A percentile compares a stretch with the other conserved stretches of the same genome.
These are phyloP conservation scores for Botrytis paeoniae DNA, from an alignment of 2,329 filamentous ascomycete genomes.

Conservation along the genomic window DNA sequence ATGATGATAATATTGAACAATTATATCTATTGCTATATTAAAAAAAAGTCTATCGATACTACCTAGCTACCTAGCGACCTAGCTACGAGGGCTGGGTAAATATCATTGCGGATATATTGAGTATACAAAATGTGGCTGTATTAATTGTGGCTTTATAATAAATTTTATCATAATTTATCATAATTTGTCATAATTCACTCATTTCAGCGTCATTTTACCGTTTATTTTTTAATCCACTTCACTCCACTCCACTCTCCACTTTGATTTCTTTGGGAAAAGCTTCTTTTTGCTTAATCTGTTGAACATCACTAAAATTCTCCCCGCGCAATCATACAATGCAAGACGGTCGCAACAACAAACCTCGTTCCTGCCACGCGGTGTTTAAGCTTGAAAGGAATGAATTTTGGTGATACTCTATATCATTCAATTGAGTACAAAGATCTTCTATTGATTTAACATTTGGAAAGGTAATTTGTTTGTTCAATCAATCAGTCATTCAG, in stretches of 20 bases:
- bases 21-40: not conserved
- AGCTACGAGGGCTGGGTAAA: no score
- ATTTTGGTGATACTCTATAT: not conserved
- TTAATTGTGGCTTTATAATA: not conserved
- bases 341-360: slow-evolving; percentile 1
- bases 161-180: not conserved
- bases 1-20: not conserved
- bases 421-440: slow-evolving; percentile 4
- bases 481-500: not conserved
- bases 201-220: not conserved
- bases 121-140: not conserved
- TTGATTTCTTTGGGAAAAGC: not conserved
- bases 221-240: not conserved
- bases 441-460: slow-evolving; percentile 7
- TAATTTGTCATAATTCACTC: not conserved
- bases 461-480: slow-evolving; percentile 14
- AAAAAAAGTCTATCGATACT: not conserved
- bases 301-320: slow-evolving; percentile 9
- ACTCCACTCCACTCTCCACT: not conserved
- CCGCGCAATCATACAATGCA: slow-evolving; percentile 4
- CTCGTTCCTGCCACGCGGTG: slow-evolving; percentile 20
- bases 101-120: no score
- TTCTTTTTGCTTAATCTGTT: slow-evolving; percentile 10
- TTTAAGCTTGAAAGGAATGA: slow-evolving; percentile 9
- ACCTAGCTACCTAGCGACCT: no score